Conservation (phyloP, 164 flowering plant species). For the Sextonia rubra region DNA sequence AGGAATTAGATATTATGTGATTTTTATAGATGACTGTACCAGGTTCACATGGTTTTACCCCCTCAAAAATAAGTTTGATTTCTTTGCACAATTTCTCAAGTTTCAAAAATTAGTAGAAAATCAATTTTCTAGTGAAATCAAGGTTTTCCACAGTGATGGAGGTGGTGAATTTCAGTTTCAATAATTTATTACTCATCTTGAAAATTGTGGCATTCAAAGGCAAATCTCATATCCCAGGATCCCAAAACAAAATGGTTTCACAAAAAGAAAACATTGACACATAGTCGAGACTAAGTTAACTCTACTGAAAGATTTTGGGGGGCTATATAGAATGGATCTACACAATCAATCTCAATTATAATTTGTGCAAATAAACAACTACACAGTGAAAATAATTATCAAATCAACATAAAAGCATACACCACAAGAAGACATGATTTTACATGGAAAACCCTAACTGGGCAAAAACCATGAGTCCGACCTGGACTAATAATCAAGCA, state of each 20-base stretch:
- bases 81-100: not conserved
- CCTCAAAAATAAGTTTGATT: not conserved
- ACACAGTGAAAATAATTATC: too few species aligned
- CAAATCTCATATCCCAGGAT: not conserved
- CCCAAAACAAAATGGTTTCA: not conserved
- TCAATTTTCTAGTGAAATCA: not conserved
- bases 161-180: not conserved
- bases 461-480: too few species aligned
- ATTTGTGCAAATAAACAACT: too few species aligned
- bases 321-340: too few species aligned
- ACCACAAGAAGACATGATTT: too few species aligned
- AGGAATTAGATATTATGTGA: not conserved
- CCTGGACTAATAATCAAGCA: too few species aligned
- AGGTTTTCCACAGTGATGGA: not conserved
- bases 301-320: too few species aligned
- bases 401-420: too few species aligned
- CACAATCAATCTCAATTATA: too few species aligned
- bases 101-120: not conserved
- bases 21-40: not conserved
- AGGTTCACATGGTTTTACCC: not conserved
- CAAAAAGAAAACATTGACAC: too few species aligned
- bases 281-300: too few species aligned
- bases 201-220: not conserved
- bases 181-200: not conserved
- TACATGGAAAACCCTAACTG: too few species aligned